Base-by-base conservation (phyloP, 2,329 filamentous ascomycete genomes). In the Penicillium sp. region DNA sequence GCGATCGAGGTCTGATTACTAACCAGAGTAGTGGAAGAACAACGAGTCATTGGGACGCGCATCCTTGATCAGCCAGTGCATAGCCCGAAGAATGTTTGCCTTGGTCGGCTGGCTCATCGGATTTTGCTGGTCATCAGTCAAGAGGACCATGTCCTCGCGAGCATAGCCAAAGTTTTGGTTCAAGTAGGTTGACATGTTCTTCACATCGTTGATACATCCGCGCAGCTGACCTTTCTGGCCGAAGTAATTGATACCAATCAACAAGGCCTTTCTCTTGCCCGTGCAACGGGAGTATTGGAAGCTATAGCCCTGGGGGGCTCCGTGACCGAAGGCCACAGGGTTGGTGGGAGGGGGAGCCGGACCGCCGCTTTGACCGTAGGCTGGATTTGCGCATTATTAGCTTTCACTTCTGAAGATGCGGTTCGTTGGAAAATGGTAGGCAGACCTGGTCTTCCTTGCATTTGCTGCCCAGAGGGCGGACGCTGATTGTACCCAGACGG, bases 51-150 rank as follows among this genome's bases (percentile, higher is more conserved):
- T 96, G 0, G 92, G 90, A 57, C 84, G 84, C 5, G 93, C 92
- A 70, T 96, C 92, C 77, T 96, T 96, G 57, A 97, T 91, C 21
- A 97, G 79, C 93, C 93, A 97, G 73, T 97, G 92, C 93, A 97
- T 97, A 31, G 93, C 93, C 52, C 93, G 85, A 38, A 97, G 76
- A 55, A 97, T 96, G 71, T 97, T 97, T 65, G 91, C 89, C 75
- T 97, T 97, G 5, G 92, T 96, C 9, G 93, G 93, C 77, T 96
- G 91, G 76, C 91, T 96, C 90, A 97, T 96, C 27, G 91, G 91
- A 68, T 96, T 96, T 73, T 96, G 91, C 78, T 97, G 92, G 72
- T 97, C 93, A 71, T 97, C 93, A 39, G 93, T 97, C 72, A 97
- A 82, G 60, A 94, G 87, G 21, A 97, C 93, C 93, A 97, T 97